Evolutionary conservation across 257 asterid genomes (phyloP).

Genomic region (Rauvolfia tetraphylla): DNA sequence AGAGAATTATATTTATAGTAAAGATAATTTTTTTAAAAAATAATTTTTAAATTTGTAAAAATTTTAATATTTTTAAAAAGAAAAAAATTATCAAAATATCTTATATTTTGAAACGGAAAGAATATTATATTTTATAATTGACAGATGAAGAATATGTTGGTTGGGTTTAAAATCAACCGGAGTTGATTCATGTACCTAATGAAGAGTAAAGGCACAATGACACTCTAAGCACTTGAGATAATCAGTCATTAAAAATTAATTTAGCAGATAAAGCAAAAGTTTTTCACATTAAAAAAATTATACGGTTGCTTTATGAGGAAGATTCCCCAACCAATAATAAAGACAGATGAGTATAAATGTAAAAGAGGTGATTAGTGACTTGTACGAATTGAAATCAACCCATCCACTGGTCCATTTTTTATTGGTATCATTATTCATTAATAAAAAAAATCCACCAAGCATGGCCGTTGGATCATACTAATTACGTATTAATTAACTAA

Average conservation of each 20-base stretch:
- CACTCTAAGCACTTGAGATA: background rate
- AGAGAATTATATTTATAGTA: too few relatives aligned
- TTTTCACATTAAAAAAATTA: background rate
- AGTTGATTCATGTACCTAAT: background rate
- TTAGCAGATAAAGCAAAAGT: conserved; percentile 2
- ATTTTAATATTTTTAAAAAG: too few relatives aligned
- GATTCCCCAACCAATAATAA: background rate
- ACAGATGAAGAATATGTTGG: background rate
- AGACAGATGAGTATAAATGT: background rate
- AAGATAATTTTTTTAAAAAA: too few relatives aligned
- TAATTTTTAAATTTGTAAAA: too few relatives aligned
- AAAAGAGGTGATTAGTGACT: conserved; percentile 1
- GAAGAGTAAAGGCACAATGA: background rate
- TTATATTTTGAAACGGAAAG: too few relatives aligned
- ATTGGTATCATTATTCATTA: too few relatives aligned
- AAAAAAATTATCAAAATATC: too few relatives aligned
- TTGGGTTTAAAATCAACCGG: background rate
- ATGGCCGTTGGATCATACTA: background rate
- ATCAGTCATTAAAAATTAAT: background rate
- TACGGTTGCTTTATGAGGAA: conserved; percentile 7
- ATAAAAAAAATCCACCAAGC: background rate
- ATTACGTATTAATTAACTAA: background rate
- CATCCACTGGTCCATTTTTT: background rate
- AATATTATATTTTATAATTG: background rate
- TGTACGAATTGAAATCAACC: background rate